phyloP scores from a whole-genome alignment of 2,329 filamentous ascomycete species.

The Ophiocordyceps camponoti-rufipedis region DNA sequence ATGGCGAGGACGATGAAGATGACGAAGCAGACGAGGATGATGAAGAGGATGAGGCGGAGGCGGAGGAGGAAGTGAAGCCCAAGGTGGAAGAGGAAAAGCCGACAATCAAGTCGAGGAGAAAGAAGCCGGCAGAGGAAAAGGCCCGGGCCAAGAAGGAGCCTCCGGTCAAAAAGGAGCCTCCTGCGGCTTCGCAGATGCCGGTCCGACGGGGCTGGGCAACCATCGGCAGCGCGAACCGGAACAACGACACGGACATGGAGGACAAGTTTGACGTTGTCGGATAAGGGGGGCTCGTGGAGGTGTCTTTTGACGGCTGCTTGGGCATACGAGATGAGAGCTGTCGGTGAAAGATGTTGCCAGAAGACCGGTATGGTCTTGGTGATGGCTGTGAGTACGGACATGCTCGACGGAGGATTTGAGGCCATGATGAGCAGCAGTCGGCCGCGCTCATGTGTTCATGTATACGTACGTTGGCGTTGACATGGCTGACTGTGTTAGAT shows the following conservation, averaged over 20 bases:
- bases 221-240: constrained; percentile 8
- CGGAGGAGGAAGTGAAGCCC: constrained; percentile 5
- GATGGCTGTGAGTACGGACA: too few relatives aligned
- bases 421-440: too few relatives aligned
- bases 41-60: constrained; percentile 10
- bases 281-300: neutral
- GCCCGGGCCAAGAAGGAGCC: constrained; percentile 3
- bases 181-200: constrained; percentile 2
- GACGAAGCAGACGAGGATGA: constrained; percentile 24
- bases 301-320: too few relatives aligned
- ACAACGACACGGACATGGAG: constrained; percentile 13
- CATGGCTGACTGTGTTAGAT: too few relatives aligned
- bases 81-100: constrained; percentile 4
- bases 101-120: constrained; percentile 5
- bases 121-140: constrained; percentile 2
- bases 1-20: constrained; percentile 34
- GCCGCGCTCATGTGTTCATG: too few relatives aligned
- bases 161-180: constrained; percentile 3
- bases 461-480: too few relatives aligned
- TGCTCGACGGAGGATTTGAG: too few relatives aligned
- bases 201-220: constrained; percentile 15
- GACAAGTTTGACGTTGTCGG: constrained; percentile 15
- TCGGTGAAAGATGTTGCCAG: too few relatives aligned
- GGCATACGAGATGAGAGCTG: too few relatives aligned
- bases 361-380: too few relatives aligned